These are phyloP conservation scores for Exobasidium rhododendri DNA, from an alignment of 1,284 basidiomycete genomes.

Conservation along the genomic window DNA sequence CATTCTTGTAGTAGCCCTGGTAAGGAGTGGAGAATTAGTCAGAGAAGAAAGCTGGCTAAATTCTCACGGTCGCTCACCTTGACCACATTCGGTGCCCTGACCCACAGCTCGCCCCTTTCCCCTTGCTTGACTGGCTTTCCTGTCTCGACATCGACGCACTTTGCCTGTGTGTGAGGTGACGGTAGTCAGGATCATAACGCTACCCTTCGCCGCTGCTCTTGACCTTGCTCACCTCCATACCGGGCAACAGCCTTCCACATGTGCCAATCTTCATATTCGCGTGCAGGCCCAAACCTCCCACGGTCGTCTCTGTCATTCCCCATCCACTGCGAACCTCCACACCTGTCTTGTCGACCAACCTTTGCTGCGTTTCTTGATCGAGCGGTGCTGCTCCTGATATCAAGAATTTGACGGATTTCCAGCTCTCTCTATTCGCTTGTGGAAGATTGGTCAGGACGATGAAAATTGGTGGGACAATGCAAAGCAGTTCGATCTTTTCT, in stretches of 20 bases:
- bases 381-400: constrained; percentile 29
- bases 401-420: constrained; percentile 14
- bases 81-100: constrained; percentile 30
- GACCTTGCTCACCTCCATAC: constrained; percentile 17
- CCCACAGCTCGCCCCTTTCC: constrained; percentile 28
- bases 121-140: constrained; percentile 22
- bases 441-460: constrained; percentile 22
- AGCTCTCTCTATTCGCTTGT: constrained; percentile 15
- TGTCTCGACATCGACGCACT: constrained; percentile 21
- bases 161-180: not conserved
- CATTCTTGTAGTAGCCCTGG: constrained; percentile 27
- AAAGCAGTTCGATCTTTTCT: constrained; percentile 20
- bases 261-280: constrained; percentile 20
- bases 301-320: constrained; percentile 37
- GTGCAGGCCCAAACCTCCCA: constrained; percentile 24
- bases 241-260: constrained; percentile 26
- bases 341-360: constrained; percentile 23
- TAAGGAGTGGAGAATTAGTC: not conserved
- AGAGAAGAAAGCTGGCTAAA: not conserved
- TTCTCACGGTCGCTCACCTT: not conserved
- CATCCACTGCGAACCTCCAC: constrained; percentile 24
- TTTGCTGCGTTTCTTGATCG: constrained; percentile 20
- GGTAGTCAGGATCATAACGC: not conserved
- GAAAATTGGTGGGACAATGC: constrained; percentile 25
- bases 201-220: not conserved